phyloP scores from a whole-genome alignment of 441 rosid genomes.

The Croton laevigatus region DNA sequence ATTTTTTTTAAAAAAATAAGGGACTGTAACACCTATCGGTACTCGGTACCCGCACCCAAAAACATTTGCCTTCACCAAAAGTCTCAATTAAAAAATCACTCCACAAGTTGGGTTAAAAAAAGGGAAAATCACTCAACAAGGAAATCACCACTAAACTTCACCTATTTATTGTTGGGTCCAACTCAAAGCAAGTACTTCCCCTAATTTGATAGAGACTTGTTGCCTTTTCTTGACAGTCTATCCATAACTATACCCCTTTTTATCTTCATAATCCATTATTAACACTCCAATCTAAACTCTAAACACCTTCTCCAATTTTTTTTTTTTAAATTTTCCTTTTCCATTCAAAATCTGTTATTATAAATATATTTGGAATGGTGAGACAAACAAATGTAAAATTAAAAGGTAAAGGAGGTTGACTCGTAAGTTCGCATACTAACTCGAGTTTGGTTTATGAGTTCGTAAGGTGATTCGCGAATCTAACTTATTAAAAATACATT shows the following conservation, averaged over 20 bases:
- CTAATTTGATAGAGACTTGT: background rate
- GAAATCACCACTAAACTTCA: background rate
- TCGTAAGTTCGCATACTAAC: too few species aligned
- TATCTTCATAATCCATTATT: background rate
- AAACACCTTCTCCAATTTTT: too few species aligned
- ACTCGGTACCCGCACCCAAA: too few species aligned
- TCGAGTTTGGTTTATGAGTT: too few species aligned
- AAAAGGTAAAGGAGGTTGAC: too few species aligned
- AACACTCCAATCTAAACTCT: background rate
- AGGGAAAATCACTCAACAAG: background rate
- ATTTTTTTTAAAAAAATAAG: background rate
- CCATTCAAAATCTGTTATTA: background rate
- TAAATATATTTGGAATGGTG: too few species aligned
- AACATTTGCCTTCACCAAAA: background rate
- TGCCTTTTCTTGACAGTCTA: slow-evolving; percentile 5
- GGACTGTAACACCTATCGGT: too few species aligned
- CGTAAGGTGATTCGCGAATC: too few species aligned
- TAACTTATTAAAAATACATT: too few species aligned
- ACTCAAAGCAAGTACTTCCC: too few species aligned
- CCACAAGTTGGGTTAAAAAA: too few species aligned
- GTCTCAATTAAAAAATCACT: background rate
- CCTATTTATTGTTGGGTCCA: background rate
- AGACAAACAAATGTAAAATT: too few species aligned
- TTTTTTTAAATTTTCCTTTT: background rate
- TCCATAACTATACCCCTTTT: background rate